Conservation (phyloP, 2,329 filamentous ascomycete species). For the Ilyonectria destructans region DNA sequence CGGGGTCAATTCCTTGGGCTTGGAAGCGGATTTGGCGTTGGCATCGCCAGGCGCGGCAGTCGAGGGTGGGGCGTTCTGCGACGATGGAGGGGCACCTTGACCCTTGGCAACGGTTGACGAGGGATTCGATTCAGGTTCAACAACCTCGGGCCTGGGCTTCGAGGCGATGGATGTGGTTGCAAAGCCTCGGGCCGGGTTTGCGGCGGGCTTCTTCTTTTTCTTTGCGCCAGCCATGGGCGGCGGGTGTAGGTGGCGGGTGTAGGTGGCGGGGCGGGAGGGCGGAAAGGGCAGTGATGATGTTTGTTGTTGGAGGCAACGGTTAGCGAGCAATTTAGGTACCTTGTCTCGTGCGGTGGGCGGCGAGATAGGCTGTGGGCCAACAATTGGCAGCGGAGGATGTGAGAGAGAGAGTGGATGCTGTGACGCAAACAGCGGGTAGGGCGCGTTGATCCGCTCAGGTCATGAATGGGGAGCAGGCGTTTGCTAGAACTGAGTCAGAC, state of each 20-base stretch:
- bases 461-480: neutral
- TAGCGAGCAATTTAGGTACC: constrained; percentile 28
- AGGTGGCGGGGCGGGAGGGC: constrained; percentile 16
- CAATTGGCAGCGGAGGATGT: constrained; percentile 10
- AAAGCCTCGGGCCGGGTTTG: constrained; percentile 92
- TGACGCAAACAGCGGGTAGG: constrained; percentile 28
- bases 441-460: constrained; percentile 1
- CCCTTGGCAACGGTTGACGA: constrained; percentile 39
- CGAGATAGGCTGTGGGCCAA: constrained; percentile 27
- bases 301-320: constrained; percentile 16
- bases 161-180: constrained; percentile 94
- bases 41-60: constrained; percentile 46
- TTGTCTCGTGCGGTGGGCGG: constrained; percentile 28
- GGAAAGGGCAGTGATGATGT: constrained; percentile 6
- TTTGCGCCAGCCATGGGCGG: constrained; percentile 77
- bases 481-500: constrained; percentile 8
- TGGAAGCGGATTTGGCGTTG: constrained; percentile 33
- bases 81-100: constrained; percentile 53
- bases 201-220: constrained; percentile 93
- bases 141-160: constrained; percentile 78
- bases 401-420: constrained; percentile 27
- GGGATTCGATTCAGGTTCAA: constrained; percentile 55
- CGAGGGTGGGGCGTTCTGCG: constrained; percentile 51
- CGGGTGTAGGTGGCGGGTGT: constrained; percentile 12
- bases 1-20: constrained; percentile 75